A percentile compares a stretch with the other conserved stretches of the same genome.
Conservation (phyloP, 176 grass and related monocot genomes). For the sorghum (Sorghum bicolor) region Sorghum_bicolor_NCBIv3 NC_012872.2:60649001-60649500, state of each 20-base stretch:
- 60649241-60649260: background rate
- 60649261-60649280: background rate
- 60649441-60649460: slow-evolving; percentile 7
- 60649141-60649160: background rate
- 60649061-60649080: too few species aligned
- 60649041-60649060: too few species aligned
- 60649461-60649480: slow-evolving; percentile 27
- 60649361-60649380: background rate
- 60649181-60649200: background rate
- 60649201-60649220: background rate
- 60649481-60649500: slow-evolving; percentile 8
- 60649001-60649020: too few species aligned
- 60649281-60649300: background rate
- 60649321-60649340: background rate
- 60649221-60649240: background rate
- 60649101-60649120: background rate
- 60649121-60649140: background rate
- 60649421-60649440: slow-evolving; percentile 10
- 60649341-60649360: background rate
- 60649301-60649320: background rate
- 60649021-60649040: too few species aligned
- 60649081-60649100: background rate
- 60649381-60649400: background rate
- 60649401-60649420: background rate
- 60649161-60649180: background rate